Evolutionary conservation across 805 yeast genomes (phyloP), one percentile per base, ranked within the genome.

Genomic region (Yarrowia phangngaensis): DNA sequence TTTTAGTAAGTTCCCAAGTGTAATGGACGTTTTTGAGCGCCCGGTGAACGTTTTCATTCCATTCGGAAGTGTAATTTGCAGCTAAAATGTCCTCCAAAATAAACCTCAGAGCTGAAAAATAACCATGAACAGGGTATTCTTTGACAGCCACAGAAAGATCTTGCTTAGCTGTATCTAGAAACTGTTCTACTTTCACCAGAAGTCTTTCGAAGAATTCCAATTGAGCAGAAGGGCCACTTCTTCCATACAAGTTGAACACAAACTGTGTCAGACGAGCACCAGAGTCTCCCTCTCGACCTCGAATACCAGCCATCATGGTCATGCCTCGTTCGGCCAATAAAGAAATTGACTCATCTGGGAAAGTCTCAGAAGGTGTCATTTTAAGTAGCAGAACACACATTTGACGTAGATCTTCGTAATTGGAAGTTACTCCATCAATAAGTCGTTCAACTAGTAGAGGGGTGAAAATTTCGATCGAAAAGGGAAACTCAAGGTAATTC

Each of bases 321-420:
- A 52, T 8, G 3, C 51, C 54, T 3, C 23, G 14, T 9, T 56
- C 31, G 6, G 58, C 54, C 15, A 61, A 48, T 12, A 55, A 55
- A 6, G 61, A 59, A 7, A 69, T 54, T 7, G 19, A 19, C 12
- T 38, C 16, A 13, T 26, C 24, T 3, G 45, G 45, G 1, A 66
- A 56, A 1, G 60, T 48, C 17, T 27, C 28, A 4, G 31, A 28
- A 0, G 80, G 76, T 3, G 75, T 69, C 68, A 70, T 68, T 7
- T 68, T 61, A 15, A 87, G 58, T 1, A 81, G 48, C 2, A 60
- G 53, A 1, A 73, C 71, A 1, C 86, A 68, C 8, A 59, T 51
- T 4, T 70, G 69, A 52, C 97, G 72, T 14, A 89, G 73, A 60
- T 88, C 96, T 51, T 84, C 87, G 63, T 79, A 88, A 53, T 82